Base-by-base conservation (phyloP, 2,329 filamentous ascomycete species). In the Albophoma yamanashiensis region DNA sequence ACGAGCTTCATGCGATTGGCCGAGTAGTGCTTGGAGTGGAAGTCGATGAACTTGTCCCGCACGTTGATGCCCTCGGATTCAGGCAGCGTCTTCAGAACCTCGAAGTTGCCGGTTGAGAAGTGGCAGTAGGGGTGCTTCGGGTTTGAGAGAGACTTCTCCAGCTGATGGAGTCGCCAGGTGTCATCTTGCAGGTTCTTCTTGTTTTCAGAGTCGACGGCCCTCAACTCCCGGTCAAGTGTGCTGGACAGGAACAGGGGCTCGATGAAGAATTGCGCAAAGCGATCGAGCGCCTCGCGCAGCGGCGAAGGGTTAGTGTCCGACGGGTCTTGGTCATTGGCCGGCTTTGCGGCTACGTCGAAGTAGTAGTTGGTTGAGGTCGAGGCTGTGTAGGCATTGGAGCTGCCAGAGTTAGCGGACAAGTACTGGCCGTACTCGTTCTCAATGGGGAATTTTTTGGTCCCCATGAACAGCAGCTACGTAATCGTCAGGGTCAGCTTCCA, bases 351-450 rank as follows among this genome's bases (percentile, higher is more conserved):
- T 61, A 97, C 87, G 70, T 99, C 94, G 72, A 99, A 99, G 76
- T 90, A 97, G 78, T 96, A 99, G 76, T 97, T 97, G 64, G 94
- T 99, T 58, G 93, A 95, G 1, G 91, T 96, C 6, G 90, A 81
- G 20, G 89, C 92, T 1, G 94, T 99, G 74, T 96, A 97, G 59
- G 94, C 94, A 73, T 99, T 99, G 36, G 92, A 96, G 70, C 88
- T 86, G 59, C 94, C 94, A 12, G 92, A 96, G 73, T 97, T 89
- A 62, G 90, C 83, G 58, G 92, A 89, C 59, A 99, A 84, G 73
- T 96, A 99, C 71, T 93, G 88, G 69, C 91, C 91, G 79, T 99
- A 99, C 65, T 89, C 93, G 74, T 99, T 97, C 76, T 97, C 93
- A 71, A 88, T 84, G 0, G 94, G 94, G 70, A 94, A 99, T 84